These are phyloP conservation scores for Hawksworthiomyces lignivorus DNA, from an alignment of 2,329 filamentous ascomycete species.

Conservation along the genomic window DNA sequence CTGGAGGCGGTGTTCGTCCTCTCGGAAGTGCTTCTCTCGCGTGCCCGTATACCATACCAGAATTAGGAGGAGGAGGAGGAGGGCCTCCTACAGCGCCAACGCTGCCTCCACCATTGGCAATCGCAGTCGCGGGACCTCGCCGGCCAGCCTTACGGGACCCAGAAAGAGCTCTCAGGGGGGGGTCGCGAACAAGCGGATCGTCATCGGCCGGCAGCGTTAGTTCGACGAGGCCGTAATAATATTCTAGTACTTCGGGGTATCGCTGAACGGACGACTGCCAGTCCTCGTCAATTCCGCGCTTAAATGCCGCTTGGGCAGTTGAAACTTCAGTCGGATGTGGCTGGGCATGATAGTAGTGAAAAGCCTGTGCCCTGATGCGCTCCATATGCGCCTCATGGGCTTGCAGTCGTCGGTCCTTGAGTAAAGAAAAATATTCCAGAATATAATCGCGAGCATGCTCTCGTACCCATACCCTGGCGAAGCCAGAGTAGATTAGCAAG, in stretches of 20 bases:
- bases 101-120: conserved; percentile 1
- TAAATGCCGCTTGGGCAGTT: conserved; percentile 57
- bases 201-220: conserved; percentile 57
- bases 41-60: conserved; percentile 6
- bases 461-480: conserved; percentile 56
- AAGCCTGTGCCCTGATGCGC: conserved; percentile 46
- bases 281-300: conserved; percentile 69
- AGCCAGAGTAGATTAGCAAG: not conserved
- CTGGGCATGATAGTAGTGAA: conserved; percentile 48
- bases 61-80: not conserved
- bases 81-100: not conserved
- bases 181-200: conserved; percentile 51
- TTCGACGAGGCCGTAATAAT: conserved; percentile 67
- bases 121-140: conserved; percentile 27
- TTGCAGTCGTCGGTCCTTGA: conserved; percentile 53
- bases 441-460: conserved; percentile 61
- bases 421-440: conserved; percentile 54
- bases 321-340: conserved; percentile 56
- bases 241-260: conserved; percentile 75
- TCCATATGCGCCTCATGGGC: conserved; percentile 49
- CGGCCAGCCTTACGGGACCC: conserved; percentile 40
- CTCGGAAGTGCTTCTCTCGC: conserved; percentile 6
- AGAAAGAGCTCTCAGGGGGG: conserved; percentile 47
- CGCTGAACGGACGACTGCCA: conserved; percentile 68
- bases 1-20: conserved; percentile 14